Percentiles rank a stretch among this genome's conserved stretches.
phyloP scores from a whole-genome alignment of 257 asterid genomes.

The Capsicum rhomboideum region DNA sequence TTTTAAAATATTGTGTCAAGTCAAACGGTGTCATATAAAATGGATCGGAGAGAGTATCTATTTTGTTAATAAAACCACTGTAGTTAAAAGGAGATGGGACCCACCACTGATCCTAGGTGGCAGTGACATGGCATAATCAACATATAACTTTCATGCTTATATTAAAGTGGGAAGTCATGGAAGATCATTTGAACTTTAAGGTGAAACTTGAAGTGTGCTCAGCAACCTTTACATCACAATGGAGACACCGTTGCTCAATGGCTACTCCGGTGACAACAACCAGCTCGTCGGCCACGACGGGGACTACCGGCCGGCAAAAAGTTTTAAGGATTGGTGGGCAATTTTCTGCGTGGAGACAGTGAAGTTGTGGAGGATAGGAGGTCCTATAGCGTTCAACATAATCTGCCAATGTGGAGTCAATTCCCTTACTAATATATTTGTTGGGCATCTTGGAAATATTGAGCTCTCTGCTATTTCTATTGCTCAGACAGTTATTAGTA shows the following conservation, averaged over 20 bases:
- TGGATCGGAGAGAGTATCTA: no score
- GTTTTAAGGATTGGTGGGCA: conserved; percentile 32
- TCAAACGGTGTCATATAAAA: no score
- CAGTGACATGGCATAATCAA: background rate
- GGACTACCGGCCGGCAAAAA: conserved; percentile 45
- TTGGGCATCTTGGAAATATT: conserved; percentile 67
- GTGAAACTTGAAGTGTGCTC: background rate
- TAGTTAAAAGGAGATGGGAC: no score
- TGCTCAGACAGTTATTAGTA: conserved; percentile 49
- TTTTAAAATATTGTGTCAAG: no score
- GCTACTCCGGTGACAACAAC: conserved; percentile 10
- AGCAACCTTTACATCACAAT: background rate
- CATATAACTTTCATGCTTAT: background rate
- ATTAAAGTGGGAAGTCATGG: background rate
- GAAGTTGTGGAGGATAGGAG: conserved; percentile 58
- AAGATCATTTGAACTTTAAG: background rate
- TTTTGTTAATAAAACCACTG: no score
- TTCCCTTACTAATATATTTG: conserved; percentile 48
- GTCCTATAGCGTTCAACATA: conserved; percentile 64
- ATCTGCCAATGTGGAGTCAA: conserved; percentile 46
- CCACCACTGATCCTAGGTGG: no score
- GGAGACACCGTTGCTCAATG: conserved; percentile 49
- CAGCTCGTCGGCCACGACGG: conserved; percentile 36
- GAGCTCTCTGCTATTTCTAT: conserved; percentile 67
- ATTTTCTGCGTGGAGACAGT: conserved; percentile 46